A percentile compares a stretch with the other conserved stretches of the same genome.
phyloP scores from a whole-genome alignment of 768 basidiomycete species.

The Xerocomus brunneocitrinus region DNA sequence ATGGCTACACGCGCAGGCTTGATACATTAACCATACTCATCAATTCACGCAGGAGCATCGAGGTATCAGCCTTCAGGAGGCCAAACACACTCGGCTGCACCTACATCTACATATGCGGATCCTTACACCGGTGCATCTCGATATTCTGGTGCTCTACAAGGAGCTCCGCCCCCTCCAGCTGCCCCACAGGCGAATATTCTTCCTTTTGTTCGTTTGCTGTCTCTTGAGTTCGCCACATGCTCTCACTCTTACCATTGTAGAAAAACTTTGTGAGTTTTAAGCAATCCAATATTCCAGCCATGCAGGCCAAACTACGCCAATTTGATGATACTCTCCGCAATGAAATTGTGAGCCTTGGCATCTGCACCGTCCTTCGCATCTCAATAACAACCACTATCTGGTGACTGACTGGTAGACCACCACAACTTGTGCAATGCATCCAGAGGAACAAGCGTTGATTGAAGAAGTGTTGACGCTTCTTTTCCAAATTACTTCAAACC shows the following conservation, averaged over 20 bases:
- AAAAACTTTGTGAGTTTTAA: slow-evolving; percentile 71
- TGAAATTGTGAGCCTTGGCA: slow-evolving; percentile 54
- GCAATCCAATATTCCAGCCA: slow-evolving; percentile 73
- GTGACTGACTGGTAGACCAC: slow-evolving; percentile 48
- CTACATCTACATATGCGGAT: slow-evolving; percentile 47
- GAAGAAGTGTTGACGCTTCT: slow-evolving; percentile 65
- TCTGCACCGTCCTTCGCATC: not conserved
- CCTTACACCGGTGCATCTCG: slow-evolving; percentile 73
- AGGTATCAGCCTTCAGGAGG: slow-evolving; percentile 49
- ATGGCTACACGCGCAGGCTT: not conserved
- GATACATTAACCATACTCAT: not conserved
- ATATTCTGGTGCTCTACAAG: slow-evolving; percentile 44
- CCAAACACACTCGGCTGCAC: slow-evolving; percentile 26
- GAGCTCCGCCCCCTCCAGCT: slow-evolving; percentile 29
- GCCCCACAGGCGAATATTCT: slow-evolving; percentile 38
- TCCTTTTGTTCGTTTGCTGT: slow-evolving; percentile 43
- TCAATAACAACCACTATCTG: not conserved
- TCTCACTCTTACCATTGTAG: slow-evolving; percentile 33
- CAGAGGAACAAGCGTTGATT: slow-evolving; percentile 52
- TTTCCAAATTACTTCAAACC: slow-evolving; percentile 40
- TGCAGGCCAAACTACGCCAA: slow-evolving; percentile 74
- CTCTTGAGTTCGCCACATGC: not conserved
- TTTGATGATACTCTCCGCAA: slow-evolving; percentile 63
- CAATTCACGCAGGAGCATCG: slow-evolving; percentile 47
- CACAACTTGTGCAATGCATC: slow-evolving; percentile 63